Conservation (phyloP, 768 basidiomycete species). For the Botryobasidium botryosum region DNA sequence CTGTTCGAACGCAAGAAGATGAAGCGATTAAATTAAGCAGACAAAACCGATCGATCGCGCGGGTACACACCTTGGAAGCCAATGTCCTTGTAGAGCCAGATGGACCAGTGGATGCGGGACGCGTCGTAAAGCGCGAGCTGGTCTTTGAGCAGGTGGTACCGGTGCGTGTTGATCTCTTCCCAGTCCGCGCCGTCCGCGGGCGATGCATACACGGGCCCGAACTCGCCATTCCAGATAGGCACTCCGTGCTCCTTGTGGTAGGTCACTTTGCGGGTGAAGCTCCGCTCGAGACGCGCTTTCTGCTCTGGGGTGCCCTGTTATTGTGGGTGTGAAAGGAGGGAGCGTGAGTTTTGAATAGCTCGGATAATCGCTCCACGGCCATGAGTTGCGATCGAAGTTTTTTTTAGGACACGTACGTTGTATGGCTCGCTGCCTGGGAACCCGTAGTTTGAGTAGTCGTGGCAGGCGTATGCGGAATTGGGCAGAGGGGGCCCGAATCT, state of each 20-base stretch:
- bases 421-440: constrained; percentile 19
- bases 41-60: neutral
- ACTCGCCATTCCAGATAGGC: constrained; percentile 19
- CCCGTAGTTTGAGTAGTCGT: constrained; percentile 22
- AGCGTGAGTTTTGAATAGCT: too few species aligned
- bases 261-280: constrained; percentile 20
- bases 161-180: constrained; percentile 43
- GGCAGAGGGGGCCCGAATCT: constrained; percentile 13
- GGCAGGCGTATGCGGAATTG: constrained; percentile 22
- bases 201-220: constrained; percentile 35
- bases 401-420: constrained; percentile 14
- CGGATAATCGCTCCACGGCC: too few species aligned
- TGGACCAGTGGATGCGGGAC: constrained; percentile 42
- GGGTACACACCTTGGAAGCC: constrained; percentile 27
- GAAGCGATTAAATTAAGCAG: constrained; percentile 6
- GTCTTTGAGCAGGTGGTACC: constrained; percentile 52
- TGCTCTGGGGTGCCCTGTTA: too few species aligned
- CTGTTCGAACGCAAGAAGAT: too few species aligned
- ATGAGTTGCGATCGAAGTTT: neutral
- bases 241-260: constrained; percentile 17
- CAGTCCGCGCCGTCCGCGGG: constrained; percentile 39
- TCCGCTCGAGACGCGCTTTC: too few species aligned
- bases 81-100: constrained; percentile 79
- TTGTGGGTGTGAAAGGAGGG: too few species aligned
- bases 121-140: constrained; percentile 56